Conservation (phyloP, 371 early-diverging fungal species). For the Gilbertella persicaria region DNA sequence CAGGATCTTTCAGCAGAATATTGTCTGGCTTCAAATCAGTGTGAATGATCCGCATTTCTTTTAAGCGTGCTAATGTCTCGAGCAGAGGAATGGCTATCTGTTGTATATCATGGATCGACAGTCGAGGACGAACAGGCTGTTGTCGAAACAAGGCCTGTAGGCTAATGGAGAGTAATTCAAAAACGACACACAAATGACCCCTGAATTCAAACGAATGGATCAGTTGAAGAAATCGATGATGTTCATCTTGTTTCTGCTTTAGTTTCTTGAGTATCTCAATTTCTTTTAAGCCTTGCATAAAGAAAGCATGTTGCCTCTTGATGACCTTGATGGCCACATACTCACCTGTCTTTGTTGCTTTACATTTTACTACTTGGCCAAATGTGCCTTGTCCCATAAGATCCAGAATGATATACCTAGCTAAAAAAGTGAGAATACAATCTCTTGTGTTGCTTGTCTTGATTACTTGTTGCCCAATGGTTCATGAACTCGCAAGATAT, state of each 20-base stretch:
- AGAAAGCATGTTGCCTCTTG: conserved; percentile 91
- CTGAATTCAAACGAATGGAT: conserved; percentile 86
- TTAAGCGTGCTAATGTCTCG: conserved; percentile 82
- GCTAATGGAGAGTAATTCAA: conserved; percentile 93
- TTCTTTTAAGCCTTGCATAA: conserved; percentile 93
- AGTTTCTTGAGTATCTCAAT: conserved; percentile 69
- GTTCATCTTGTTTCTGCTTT: conserved; percentile 70
- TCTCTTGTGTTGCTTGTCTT: conserved; percentile 1
- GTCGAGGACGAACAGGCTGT: conserved; percentile 80
- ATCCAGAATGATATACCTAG: conserved; percentile 84
- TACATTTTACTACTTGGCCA: conserved; percentile 97
- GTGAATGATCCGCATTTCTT: conserved; percentile 88
- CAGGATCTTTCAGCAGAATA: conserved; percentile 78
- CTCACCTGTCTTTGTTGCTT: conserved; percentile 78
- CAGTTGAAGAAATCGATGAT: conserved; percentile 75
- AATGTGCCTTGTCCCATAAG: conserved; percentile 97
- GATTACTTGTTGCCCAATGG: conserved; percentile 9
- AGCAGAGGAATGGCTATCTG: conserved; percentile 86
- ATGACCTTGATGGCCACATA: conserved; percentile 96
- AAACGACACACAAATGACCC: conserved; percentile 92
- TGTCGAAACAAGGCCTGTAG: conserved; percentile 92
- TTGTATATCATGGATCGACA: conserved; percentile 83
- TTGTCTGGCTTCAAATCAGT: conserved; percentile 99
- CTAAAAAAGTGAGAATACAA: neutral
- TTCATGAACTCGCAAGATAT: conserved; percentile 24